Evolutionary conservation across 176 grass and related monocot genomes (phyloP).

Genomic region (Bromus sterilis): DNA sequence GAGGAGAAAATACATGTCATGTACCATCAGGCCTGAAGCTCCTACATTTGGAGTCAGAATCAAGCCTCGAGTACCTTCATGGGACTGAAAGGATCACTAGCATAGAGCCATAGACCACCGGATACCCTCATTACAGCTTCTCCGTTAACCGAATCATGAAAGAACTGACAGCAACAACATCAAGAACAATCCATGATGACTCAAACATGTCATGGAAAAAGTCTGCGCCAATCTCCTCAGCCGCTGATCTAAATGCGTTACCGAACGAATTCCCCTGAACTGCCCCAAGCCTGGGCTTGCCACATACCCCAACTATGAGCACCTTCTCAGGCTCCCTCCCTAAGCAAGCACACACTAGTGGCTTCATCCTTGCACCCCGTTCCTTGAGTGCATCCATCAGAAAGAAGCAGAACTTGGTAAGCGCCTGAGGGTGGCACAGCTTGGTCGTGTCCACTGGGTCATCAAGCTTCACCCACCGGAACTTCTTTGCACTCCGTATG

Average conservation of each 20-base stretch:
- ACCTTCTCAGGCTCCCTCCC: conserved; percentile 51
- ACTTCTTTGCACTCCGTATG: conserved; percentile 74
- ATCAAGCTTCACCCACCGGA: conserved; percentile 83
- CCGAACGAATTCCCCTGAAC: conserved; percentile 81
- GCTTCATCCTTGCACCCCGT: conserved; percentile 78
- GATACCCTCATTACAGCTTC: conserved; percentile 59
- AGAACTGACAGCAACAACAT: conserved; percentile 58
- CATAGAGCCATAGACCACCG: background rate
- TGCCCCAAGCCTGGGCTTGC: conserved; percentile 72
- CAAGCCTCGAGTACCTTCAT: background rate
- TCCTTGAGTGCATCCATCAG: conserved; percentile 87
- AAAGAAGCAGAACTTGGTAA: conserved; percentile 85
- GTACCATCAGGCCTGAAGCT: background rate
- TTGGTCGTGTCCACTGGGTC: conserved; percentile 59
- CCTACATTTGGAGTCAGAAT: conserved; percentile 13
- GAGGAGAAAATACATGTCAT: background rate
- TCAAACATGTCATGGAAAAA: conserved; percentile 83
- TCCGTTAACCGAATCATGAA: conserved; percentile 88
- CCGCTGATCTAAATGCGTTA: conserved; percentile 54
- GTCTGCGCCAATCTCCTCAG: conserved; percentile 58
- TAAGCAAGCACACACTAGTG: conserved; percentile 65
- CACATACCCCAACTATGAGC: conserved; percentile 70
- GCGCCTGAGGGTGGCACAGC: conserved; percentile 71
- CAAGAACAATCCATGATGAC: conserved; percentile 82
- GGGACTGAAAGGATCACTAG: background rate